Evolutionary conservation across 176 grass and related monocot species (phyloP), one percentile per base, ranked within the genome.

Genomic region (Bonia amplexicaulis): DNA sequence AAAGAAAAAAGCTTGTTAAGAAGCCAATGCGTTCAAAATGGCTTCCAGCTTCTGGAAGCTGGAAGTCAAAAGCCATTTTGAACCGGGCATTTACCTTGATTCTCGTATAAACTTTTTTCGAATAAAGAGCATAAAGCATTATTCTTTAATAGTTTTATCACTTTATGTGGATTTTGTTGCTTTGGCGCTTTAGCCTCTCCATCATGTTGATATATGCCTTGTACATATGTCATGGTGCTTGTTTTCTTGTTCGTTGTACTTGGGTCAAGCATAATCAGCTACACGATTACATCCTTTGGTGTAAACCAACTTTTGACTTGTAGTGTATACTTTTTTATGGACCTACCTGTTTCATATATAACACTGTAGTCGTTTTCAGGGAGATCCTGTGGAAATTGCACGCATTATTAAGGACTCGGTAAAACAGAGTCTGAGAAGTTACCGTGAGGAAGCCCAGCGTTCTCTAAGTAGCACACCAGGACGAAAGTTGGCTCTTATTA

Each of bases 311-410:
- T 81, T 76, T 46, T 26, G 9, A 59, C 61, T 19, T 40, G 71
- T 68, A 27, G 12, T 19, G 41, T 77, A 7, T 69, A 37, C 4
- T 60, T 83, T 47, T 25, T 59, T 35, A 60, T 31, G 33, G 23
- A 77, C 67, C 12, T 87, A 39, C 29, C 52, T 73, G 13, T 87
- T 42, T 67, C 49, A 10, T 71, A 42, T 73, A 49, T 87, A 90
- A 90, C 9, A 48, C 10, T 8, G 22, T n/a, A 59, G 19, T 8
- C 37, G 54, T 78, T 84, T 88, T 75, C 65, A 99, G 97, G 93
- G 93, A 33, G 97, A 99, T 65, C 91, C 91, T 69, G 93, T 94
- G 86, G 97, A 99, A 81, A 92, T 96, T 94, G 90, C 97, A 65
- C 97, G 53, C 66, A 71, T 96, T 73, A 99, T 93, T 39, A 99